A percentile compares a stretch with the other conserved stretches of the same genome.
Conservation (phyloP, 495 filamentous ascomycete genomes). For the Entonaema liquescens region DNA sequence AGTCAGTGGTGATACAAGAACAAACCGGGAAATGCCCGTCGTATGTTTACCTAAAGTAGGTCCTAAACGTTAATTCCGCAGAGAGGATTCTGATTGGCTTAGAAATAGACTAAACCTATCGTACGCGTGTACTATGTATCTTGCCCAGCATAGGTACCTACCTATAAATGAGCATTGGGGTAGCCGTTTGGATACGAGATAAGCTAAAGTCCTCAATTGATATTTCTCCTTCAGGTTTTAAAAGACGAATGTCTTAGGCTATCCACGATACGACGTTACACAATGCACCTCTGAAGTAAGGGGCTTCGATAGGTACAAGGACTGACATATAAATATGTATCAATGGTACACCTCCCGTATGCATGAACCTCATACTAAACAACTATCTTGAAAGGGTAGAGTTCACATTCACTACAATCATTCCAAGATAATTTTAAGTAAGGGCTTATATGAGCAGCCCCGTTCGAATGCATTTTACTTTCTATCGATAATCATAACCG, state of each 20-base stretch:
- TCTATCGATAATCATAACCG: conserved; percentile 23
- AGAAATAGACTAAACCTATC: background rate
- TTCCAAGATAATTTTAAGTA: background rate
- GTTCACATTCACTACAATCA: background rate
- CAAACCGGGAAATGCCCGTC: background rate
- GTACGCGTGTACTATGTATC: background rate
- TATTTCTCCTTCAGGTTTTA: background rate
- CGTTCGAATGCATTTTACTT: conserved; percentile 3
- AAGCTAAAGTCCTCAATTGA: background rate
- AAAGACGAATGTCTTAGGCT: background rate
- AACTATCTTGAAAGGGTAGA: background rate
- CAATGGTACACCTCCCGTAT: background rate
- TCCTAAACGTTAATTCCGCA: background rate
- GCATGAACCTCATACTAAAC: background rate
- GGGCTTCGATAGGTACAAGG: background rate
- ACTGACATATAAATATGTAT: background rate
- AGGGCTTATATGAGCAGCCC: conserved; percentile 10
- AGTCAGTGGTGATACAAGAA: background rate
- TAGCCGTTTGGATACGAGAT: background rate
- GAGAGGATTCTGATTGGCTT: background rate
- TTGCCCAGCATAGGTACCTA: background rate
- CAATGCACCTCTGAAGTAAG: background rate
- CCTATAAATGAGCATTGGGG: background rate
- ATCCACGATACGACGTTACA: background rate
- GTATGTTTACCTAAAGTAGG: background rate